A percentile compares a stretch with the other conserved stretches of the same genome.
Conservation (phyloP, 1,284 basidiomycete species). For the Ceratobasidium sp. region DNA sequence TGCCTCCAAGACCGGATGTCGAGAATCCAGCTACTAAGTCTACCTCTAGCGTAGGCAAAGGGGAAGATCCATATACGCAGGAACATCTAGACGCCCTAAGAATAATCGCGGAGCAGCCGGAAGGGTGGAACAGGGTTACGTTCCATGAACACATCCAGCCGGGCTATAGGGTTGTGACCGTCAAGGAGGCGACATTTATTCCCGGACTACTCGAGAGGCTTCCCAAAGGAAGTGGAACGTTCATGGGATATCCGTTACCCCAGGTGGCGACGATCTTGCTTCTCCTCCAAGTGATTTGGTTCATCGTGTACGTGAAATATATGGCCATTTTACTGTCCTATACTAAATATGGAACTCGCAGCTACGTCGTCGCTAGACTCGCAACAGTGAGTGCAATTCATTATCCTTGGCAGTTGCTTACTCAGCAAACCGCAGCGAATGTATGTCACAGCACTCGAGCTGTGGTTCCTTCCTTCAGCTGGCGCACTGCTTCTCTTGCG, state of each 20-base stretch:
- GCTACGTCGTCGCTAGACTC: conserved; percentile 15
- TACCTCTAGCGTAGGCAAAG: not conserved
- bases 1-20: conserved; percentile 10
- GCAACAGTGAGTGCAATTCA: not conserved
- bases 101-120: conserved; percentile 20
- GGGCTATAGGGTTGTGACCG: conserved; percentile 36
- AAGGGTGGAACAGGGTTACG: conserved; percentile 37
- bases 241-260: conserved; percentile 37
- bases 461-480: conserved; percentile 39
- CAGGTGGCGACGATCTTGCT: conserved; percentile 37
- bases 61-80: conserved; percentile 3
- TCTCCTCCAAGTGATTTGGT: conserved; percentile 36
- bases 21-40: conserved; percentile 29
- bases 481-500: conserved; percentile 27
- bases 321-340: not conserved
- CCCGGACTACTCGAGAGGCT: conserved; percentile 36
- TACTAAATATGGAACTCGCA: not conserved
- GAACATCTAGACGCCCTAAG: conserved; percentile 18
- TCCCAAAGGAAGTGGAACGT: conserved; percentile 35
- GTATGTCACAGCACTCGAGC: conserved; percentile 37
- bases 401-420: not conserved
- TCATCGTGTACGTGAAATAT: conserved; percentile 28
- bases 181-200: conserved; percentile 37
- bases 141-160: conserved; percentile 37
- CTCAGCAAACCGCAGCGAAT: not conserved